Conservation (phyloP, 192 early-diverging fungal genomes). For the Dispira simplex region DNA sequence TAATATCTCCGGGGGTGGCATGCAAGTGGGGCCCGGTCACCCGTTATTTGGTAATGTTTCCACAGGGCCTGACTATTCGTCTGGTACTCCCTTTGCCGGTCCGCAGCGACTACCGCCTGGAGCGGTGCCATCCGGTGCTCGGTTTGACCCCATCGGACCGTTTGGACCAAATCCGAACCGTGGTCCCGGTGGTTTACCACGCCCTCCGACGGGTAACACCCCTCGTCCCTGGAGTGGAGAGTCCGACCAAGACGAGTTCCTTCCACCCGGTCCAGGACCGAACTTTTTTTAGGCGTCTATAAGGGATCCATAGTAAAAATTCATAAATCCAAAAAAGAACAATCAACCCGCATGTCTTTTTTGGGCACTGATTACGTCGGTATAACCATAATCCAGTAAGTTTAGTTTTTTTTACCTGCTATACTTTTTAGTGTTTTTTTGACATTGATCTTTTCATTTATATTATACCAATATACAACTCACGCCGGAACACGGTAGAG, state of each 20-base stretch:
- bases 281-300: too few species aligned
- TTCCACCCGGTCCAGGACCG: background rate
- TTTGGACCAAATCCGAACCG: conserved; percentile 35
- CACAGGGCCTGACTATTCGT: conserved; percentile 13
- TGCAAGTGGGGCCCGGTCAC: conserved; percentile 78
- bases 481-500: too few species aligned
- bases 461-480: too few species aligned
- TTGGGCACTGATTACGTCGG: too few species aligned
- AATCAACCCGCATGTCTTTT: too few species aligned
- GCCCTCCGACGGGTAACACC: background rate
- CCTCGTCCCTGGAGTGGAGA: conserved; percentile 3
- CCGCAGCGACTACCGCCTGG: conserved; percentile 45
- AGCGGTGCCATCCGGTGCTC: conserved; percentile 68
- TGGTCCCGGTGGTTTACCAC: background rate
- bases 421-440: too few species aligned
- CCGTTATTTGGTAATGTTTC: conserved; percentile 61
- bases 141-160: conserved; percentile 85
- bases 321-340: too few species aligned
- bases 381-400: too few species aligned
- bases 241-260: conserved; percentile 7
- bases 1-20: conserved; percentile 42
- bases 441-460: too few species aligned
- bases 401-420: too few species aligned
- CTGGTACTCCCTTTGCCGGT: conserved; percentile 34
- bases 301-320: too few species aligned